These are phyloP conservation scores for Delonix regia DNA, from an alignment of 306 rosid genomes.

Conservation along the genomic window DNA sequence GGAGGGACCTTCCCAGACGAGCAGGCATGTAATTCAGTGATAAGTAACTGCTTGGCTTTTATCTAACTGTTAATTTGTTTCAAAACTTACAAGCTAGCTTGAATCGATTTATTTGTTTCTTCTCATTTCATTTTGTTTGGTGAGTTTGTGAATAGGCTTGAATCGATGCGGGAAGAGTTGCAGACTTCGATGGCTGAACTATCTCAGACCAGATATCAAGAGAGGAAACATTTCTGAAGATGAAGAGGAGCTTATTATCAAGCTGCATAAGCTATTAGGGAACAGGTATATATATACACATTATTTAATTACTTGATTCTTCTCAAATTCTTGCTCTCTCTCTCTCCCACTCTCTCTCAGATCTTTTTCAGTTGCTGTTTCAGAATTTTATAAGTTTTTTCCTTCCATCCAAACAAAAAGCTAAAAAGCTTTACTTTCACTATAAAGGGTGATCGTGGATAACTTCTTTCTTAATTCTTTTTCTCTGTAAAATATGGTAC, in stretches of 20 bases:
- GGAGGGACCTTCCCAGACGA: constrained; percentile 31
- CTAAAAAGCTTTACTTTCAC: not conserved
- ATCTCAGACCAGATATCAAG: constrained; percentile 39
- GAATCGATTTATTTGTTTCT: no score
- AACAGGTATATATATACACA: constrained; percentile 5
- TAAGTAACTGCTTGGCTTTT: not conserved
- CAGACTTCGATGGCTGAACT: constrained; percentile 40
- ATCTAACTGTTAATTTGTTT: not conserved
- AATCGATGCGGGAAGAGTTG: constrained; percentile 41
- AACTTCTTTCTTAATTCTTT: not conserved
- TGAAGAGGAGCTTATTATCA: constrained; percentile 36
- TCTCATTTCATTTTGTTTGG: not conserved
- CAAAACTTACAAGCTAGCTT: not conserved
- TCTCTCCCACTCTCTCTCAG: no score
- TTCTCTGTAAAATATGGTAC: not conserved
- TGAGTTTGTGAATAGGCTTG: constrained; percentile 12
- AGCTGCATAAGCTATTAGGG: constrained; percentile 30
- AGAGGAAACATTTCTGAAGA: constrained; percentile 37
- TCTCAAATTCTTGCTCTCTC: no score
- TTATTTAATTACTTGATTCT: no score
- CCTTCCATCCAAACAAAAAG: not conserved
- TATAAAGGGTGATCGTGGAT: no score
- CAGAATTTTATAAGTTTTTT: not conserved
- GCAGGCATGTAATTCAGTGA: constrained; percentile 4
- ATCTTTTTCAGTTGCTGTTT: not conserved